Conservation (phyloP, 768 basidiomycete genomes). For the Suillus sp. region DNA sequence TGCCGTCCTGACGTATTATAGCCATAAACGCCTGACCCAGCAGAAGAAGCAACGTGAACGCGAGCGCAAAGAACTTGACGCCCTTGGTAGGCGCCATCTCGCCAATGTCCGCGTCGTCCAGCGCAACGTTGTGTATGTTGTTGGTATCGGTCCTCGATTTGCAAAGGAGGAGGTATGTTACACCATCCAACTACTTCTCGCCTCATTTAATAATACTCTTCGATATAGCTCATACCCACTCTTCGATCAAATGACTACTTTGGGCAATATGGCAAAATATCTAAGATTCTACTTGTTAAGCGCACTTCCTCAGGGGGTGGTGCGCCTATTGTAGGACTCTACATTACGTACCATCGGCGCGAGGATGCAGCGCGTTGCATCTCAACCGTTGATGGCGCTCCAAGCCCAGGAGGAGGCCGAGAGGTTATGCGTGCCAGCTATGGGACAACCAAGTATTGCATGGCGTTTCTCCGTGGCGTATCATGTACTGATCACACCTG, state of each 20-base stretch:
- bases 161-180: constrained; percentile 90
- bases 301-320: constrained; percentile 75
- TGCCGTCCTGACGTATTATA: constrained; percentile 36
- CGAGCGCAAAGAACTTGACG: constrained; percentile 92
- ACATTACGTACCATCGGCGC: constrained; percentile 92
- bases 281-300: constrained; percentile 92
- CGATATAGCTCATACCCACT: constrained; percentile 77
- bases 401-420: constrained; percentile 86
- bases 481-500: constrained; percentile 87
- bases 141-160: constrained; percentile 91
- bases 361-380: constrained; percentile 96
- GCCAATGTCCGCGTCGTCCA: constrained; percentile 97
- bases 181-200: constrained; percentile 11
- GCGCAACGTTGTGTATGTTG: constrained; percentile 93
- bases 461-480: constrained; percentile 86
- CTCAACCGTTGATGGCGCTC: constrained; percentile 86
- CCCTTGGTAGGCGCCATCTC: constrained; percentile 79
- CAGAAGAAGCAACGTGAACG: constrained; percentile 95
- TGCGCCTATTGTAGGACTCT: constrained; percentile 84
- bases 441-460: constrained; percentile 98
- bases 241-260: constrained; percentile 96
- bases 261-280: constrained; percentile 98
- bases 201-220: constrained; percentile 6
- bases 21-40: constrained; percentile 92
- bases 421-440: constrained; percentile 92